A percentile compares a stretch with the other conserved stretches of the same genome.
Conservation (phyloP, 2,329 filamentous ascomycete genomes). For the Talaromyces sp. region DNA sequence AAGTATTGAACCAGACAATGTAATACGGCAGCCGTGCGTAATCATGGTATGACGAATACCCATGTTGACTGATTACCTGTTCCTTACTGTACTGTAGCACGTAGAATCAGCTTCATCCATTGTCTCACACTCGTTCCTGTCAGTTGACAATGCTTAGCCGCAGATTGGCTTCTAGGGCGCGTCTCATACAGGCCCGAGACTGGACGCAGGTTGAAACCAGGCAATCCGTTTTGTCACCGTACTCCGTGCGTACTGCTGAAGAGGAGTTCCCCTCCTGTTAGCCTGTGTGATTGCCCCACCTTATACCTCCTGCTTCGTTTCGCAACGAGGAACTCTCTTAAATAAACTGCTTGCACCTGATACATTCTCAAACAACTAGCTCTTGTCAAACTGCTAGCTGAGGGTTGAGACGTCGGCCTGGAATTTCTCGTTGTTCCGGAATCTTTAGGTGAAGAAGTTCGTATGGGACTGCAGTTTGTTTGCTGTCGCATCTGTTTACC, state of each 20-base stretch:
- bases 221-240: background rate
- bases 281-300: constrained; percentile 18
- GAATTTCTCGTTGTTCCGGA: constrained; percentile 4
- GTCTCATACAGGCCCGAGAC: constrained; percentile 4
- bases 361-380: constrained; percentile 3
- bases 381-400: constrained; percentile 5
- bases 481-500: constrained; percentile 10
- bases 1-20: background rate
- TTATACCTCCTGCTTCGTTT: constrained; percentile 16
- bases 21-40: background rate
- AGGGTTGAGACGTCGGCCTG: background rate
- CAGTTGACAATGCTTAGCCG: constrained; percentile 2
- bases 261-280: constrained; percentile 8
- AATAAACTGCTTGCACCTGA: background rate
- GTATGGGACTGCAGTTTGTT: background rate
- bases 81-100: background rate
- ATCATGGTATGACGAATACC: background rate
- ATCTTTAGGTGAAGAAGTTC: background rate
- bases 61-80: background rate
- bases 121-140: background rate
- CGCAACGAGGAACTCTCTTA: constrained; percentile 6
- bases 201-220: background rate
- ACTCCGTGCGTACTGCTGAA: background rate
- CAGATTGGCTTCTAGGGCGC: background rate
- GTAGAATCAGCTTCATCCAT: background rate